phyloP scores from a whole-genome alignment of 2,329 filamentous ascomycete genomes.

The Pseudogymnoascus pannorum region DNA sequence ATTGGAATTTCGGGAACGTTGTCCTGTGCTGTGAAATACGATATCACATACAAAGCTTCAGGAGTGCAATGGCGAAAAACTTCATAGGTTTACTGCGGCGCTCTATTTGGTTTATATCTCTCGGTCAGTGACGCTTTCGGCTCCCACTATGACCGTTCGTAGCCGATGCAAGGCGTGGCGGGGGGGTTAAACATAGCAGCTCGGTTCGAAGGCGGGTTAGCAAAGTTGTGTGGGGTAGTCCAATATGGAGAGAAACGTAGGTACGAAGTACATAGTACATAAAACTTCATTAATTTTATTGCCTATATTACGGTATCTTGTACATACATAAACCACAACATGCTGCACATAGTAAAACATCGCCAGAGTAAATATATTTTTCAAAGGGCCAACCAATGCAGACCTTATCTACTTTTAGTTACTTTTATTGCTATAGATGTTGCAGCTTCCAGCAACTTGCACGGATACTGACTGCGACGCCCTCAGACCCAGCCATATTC shows the following conservation, averaged over 20 bases:
- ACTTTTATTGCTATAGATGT: neutral
- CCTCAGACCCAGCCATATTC: neutral
- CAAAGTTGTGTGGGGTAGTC: neutral
- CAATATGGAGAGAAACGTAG: neutral
- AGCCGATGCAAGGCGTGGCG: neutral
- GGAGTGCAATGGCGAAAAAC: neutral
- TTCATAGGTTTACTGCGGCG: neutral
- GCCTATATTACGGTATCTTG: neutral
- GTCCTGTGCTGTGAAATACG: neutral
- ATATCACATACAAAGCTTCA: neutral
- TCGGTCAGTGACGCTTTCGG: constrained; percentile 1
- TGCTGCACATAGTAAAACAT: neutral
- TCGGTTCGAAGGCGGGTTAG: neutral
- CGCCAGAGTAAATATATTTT: neutral
- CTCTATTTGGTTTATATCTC: neutral
- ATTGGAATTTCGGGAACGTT: neutral
- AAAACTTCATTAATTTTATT: no score
- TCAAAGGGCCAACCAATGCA: neutral
- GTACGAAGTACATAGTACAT: neutral
- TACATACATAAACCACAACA: neutral
- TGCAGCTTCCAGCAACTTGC: neutral
- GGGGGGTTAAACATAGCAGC: neutral
- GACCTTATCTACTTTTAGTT: neutral
- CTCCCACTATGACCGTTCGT: constrained; percentile 5
- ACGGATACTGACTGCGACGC: neutral